These are phyloP conservation scores for Candida lessepsii DNA, from an alignment of 805 yeast genomes.

Conservation along the genomic window DNA sequence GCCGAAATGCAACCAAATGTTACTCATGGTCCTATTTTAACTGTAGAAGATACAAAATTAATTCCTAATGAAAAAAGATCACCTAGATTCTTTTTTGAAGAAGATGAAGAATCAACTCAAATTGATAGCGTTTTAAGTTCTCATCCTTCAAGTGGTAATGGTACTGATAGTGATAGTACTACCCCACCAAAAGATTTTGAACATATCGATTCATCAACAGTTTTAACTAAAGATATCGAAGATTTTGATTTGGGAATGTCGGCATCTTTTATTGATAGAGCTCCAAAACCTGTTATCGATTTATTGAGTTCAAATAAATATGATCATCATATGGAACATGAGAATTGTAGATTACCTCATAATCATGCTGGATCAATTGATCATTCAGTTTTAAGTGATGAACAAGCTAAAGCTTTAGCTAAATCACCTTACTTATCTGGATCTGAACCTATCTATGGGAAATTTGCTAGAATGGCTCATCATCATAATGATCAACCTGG, in stretches of 20 bases:
- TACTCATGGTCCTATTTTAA: conserved; percentile 15
- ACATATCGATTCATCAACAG: conserved; percentile 3
- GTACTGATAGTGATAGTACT: conserved; percentile 8
- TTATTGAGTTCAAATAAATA: conserved; percentile 20
- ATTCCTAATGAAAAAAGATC: conserved; percentile 22
- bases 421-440: conserved; percentile 55
- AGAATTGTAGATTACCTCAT: conserved; percentile 32
- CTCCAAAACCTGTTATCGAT: conserved; percentile 38
- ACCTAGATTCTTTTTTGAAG: conserved; percentile 19
- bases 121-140: conserved; percentile 5
- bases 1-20: conserved; percentile 75
- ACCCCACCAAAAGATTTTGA: conserved; percentile 5
- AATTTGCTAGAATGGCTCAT: conserved; percentile 40
- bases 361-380: conserved; percentile 33
- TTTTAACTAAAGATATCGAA: conserved; percentile 26
- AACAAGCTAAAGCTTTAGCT: conserved; percentile 54
- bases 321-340: conserved; percentile 22
- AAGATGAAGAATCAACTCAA: conserved; percentile 6
- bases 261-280: conserved; percentile 38
- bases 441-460: conserved; percentile 58
- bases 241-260: conserved; percentile 38
- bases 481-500: conserved; percentile 21
- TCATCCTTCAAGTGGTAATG: conserved; percentile 4
- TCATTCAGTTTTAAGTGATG: conserved; percentile 41
- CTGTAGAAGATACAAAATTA: conserved; percentile 20